Conservation (phyloP, 139 green algal genomes). For the Desmodesmus armatus region DNA sequence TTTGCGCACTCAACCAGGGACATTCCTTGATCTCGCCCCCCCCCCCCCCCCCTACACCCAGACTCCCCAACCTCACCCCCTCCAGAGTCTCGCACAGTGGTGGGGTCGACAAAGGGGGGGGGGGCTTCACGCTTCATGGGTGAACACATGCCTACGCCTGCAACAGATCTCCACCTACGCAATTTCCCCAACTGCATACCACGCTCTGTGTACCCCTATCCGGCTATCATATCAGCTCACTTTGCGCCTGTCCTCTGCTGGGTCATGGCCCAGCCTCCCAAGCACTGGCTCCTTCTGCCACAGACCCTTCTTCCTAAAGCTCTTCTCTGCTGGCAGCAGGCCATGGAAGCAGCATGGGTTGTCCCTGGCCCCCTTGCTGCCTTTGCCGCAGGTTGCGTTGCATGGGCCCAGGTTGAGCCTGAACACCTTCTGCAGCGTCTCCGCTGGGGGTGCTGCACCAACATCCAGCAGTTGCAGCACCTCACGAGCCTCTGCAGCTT, state of each 20-base stretch:
- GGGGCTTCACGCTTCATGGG: no score
- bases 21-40: no score
- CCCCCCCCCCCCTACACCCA: no score
- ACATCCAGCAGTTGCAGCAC: slow-evolving; percentile 1
- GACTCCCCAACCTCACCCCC: no score
- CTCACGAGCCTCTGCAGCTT: not conserved
- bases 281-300: slow-evolving; percentile 80
- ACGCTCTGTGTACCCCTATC: not conserved
- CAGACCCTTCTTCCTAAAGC: slow-evolving; percentile 73
- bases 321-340: slow-evolving; percentile 63
- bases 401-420: slow-evolving; percentile 2
- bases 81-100: no score
- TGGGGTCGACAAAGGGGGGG: not conserved
- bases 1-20: no score
- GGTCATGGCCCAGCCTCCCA: slow-evolving; percentile 60
- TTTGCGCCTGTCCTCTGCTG: slow-evolving; percentile 32
- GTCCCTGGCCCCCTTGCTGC: slow-evolving; percentile 55
- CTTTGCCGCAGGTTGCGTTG: slow-evolving; percentile 21
- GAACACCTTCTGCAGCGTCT: not conserved
- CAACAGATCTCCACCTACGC: no score
- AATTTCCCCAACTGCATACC: no score
- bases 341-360: slow-evolving; percentile 82
- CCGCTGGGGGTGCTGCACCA: not conserved
- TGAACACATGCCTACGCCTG: no score
- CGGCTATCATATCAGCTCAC: slow-evolving; percentile 20